phyloP scores from a whole-genome alignment of 306 rosid species.

The Castanea sativa region DNA sequence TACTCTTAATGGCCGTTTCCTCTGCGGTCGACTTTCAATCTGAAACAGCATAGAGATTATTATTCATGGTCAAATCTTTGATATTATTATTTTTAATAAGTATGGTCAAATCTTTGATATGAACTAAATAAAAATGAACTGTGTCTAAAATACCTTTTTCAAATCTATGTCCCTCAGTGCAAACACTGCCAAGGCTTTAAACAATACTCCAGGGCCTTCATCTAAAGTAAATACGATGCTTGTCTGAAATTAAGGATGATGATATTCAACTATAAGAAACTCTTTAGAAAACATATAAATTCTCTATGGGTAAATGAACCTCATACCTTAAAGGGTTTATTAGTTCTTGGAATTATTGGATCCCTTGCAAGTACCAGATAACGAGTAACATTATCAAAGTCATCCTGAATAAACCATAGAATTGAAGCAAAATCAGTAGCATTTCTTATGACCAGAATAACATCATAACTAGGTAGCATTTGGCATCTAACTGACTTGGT shows the following conservation, averaged over 20 bases:
- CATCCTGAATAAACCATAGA: conserved; percentile 45
- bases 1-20: conserved; percentile 53
- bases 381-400: conserved; percentile 45
- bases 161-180: conserved; percentile 52
- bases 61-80: not conserved
- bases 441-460: conserved; percentile 14
- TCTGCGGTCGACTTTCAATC: conserved; percentile 65
- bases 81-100: not conserved
- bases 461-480: not conserved
- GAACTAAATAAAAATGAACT: conserved; percentile 17
- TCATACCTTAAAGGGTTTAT: conserved; percentile 44
- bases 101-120: not conserved
- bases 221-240: conserved; percentile 52
- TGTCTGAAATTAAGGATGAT: conserved; percentile 29
- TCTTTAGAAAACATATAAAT: conserved; percentile 3
- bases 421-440: not conserved
- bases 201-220: conserved; percentile 56
- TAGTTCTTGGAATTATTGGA: conserved; percentile 55
- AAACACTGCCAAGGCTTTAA: conserved; percentile 56
- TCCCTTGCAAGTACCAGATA: conserved; percentile 67
- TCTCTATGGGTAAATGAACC: not conserved
- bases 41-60: conserved; percentile 20
- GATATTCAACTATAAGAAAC: not conserved
- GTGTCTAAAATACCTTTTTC: conserved; percentile 32
- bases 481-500: too few relatives aligned